These are phyloP conservation scores for Fomitopsis palustris DNA, from an alignment of 1,284 basidiomycete species.

Conservation along the genomic window DNA sequence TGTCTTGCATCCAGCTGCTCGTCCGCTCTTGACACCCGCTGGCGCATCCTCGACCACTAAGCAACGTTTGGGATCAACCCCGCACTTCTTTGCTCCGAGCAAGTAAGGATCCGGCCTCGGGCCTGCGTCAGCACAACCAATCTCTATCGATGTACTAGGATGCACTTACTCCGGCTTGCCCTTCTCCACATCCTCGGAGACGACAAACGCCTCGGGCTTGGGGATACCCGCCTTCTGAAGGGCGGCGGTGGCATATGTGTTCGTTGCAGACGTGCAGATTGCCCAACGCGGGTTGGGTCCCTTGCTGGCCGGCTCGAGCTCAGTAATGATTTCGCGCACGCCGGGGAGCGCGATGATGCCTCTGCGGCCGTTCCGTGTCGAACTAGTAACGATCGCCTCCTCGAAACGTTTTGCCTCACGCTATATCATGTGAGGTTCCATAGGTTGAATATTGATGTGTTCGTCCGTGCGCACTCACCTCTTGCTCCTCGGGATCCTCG, in stretches of 20 bases:
- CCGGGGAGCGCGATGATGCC: constrained; percentile 68
- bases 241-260: constrained; percentile 55
- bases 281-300: constrained; percentile 59
- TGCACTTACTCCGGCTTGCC: constrained; percentile 74
- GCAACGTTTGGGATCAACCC: constrained; percentile 60
- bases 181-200: constrained; percentile 72
- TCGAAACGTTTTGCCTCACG: constrained; percentile 67
- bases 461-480: constrained; percentile 39
- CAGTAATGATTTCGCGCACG: constrained; percentile 47
- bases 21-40: constrained; percentile 70
- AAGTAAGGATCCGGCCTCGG: constrained; percentile 82
- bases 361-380: constrained; percentile 44
- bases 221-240: constrained; percentile 50
- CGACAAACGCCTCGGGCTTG: constrained; percentile 65
- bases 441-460: background rate
- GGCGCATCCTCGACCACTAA: constrained; percentile 89
- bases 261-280: constrained; percentile 66
- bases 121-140: constrained; percentile 3
- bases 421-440: constrained; percentile 30
- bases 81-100: constrained; percentile 62
- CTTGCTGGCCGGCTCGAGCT: constrained; percentile 42
- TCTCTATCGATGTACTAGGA: constrained; percentile 20
- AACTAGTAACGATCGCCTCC: constrained; percentile 56
- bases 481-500: constrained; percentile 61
- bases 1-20: constrained; percentile 75